Conservation (phyloP, 2,329 filamentous ascomycete genomes). For the Ceratocystis cacaofunesta region DNA sequence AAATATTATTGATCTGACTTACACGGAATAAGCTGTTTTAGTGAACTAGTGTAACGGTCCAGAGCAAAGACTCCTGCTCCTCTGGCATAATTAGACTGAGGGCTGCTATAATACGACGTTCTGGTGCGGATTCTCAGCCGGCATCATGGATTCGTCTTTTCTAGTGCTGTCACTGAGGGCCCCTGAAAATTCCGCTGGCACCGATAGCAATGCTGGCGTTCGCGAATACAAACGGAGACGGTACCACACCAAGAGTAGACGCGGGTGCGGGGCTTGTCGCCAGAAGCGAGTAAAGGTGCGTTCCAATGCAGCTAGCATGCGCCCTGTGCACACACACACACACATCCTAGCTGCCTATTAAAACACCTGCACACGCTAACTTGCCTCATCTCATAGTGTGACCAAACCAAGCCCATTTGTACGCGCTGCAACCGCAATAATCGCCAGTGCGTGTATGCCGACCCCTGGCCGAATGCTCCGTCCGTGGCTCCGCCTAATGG, state of each 20-base stretch:
- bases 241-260: conserved; percentile 15
- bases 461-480: not conserved
- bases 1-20: not conserved
- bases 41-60: not conserved
- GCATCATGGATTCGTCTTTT: conserved; percentile 16
- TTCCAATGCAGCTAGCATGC: not conserved
- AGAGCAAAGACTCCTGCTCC: not conserved
- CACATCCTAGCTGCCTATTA: not conserved
- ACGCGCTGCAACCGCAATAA: conserved; percentile 19
- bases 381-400: conserved; percentile 17
- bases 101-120: not conserved
- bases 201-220: conserved; percentile 1
- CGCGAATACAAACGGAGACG: conserved; percentile 16
- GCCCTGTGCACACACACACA: not conserved
- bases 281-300: conserved; percentile 21
- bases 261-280: conserved; percentile 20
- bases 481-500: not conserved
- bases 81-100: not conserved
- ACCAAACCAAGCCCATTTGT: conserved; percentile 20
- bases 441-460: conserved; percentile 16
- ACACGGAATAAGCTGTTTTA: not conserved
- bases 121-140: not conserved
- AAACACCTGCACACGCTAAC: not conserved
- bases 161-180: conserved; percentile 12
- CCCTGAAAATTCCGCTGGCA: not conserved